These are phyloP conservation scores for Raphidocelis subcapitata DNA, from an alignment of 139 green algal species.

Conservation along the genomic window DNA sequence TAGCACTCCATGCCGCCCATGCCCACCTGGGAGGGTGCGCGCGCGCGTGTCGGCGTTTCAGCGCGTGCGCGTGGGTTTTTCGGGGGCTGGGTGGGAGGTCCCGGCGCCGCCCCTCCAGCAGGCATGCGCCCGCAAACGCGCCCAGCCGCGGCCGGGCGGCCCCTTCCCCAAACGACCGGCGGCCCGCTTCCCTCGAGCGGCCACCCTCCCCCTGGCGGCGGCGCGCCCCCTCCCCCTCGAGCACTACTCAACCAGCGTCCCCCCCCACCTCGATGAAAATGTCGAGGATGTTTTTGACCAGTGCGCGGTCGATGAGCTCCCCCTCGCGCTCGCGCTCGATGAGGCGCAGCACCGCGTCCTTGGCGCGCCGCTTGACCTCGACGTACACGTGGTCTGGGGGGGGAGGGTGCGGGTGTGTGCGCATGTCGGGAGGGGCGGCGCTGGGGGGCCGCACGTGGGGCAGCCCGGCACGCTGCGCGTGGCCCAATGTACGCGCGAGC, in stretches of 20 bases:
- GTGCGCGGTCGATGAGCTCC: constrained; percentile 84
- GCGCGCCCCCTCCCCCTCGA: too few species aligned
- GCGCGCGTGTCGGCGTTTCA: background rate
- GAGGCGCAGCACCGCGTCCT: constrained; percentile 77
- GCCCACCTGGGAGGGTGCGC: constrained; percentile 62
- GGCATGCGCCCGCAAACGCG: too few species aligned
- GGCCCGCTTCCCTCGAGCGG: too few species aligned
- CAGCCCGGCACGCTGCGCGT: too few species aligned
- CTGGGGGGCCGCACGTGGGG: too few species aligned
- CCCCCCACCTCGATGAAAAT: constrained; percentile 92
- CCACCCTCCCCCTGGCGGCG: too few species aligned
- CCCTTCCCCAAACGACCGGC: too few species aligned
- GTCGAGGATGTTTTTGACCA: constrained; percentile 95
- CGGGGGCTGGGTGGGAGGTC: too few species aligned
- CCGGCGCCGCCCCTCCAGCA: too few species aligned
- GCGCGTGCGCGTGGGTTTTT: too few species aligned
- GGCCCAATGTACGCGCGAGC: too few species aligned
- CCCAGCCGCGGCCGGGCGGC: too few species aligned
- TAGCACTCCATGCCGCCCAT: constrained; percentile 94
- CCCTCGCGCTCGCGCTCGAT: constrained; percentile 92
- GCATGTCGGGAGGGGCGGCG: background rate
- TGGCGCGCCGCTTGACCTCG: constrained; percentile 64
- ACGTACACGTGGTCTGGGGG: constrained; percentile 84
- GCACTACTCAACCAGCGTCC: background rate
- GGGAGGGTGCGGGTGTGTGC: background rate